phyloP scores from a whole-genome alignment of 1,284 basidiomycete genomes.

The Athelia sp. region DNA sequence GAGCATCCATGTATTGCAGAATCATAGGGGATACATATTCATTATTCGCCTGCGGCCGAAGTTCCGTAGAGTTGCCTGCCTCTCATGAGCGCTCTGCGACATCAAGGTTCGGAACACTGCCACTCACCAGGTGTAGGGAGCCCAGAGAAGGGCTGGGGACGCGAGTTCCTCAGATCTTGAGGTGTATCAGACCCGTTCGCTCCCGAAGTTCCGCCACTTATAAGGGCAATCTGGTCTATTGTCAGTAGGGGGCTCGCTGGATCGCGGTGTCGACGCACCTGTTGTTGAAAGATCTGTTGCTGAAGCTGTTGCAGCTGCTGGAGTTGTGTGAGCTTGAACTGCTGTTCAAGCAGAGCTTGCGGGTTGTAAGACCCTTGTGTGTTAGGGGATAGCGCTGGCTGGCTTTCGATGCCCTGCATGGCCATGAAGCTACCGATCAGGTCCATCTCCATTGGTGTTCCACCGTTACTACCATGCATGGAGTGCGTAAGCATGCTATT shows the following conservation, averaged over 20 bases:
- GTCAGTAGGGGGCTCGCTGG: conserved; percentile 9
- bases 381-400: neutral
- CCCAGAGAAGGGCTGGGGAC: conserved; percentile 40
- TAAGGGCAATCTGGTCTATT: conserved; percentile 58
- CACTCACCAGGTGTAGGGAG: conserved; percentile 68
- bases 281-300: conserved; percentile 80
- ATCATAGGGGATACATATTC: conserved; percentile 65
- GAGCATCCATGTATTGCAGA: conserved; percentile 38
- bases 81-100: no score
- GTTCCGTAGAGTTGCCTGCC: conserved; percentile 58
- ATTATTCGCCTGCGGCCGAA: conserved; percentile 52
- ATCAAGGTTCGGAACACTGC: neutral
- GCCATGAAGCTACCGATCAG: conserved; percentile 35
- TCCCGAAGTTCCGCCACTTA: conserved; percentile 44
- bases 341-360: conserved; percentile 49
- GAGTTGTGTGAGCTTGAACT: conserved; percentile 67
- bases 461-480: neutral
- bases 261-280: conserved; percentile 40
- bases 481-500: neutral
- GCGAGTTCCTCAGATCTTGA: conserved; percentile 29
- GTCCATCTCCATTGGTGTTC: conserved; percentile 28
- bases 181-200: conserved; percentile 23
- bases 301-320: conserved; percentile 77
- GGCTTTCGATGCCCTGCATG: conserved; percentile 15
- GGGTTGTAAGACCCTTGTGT: conserved; percentile 20